These are phyloP conservation scores for Beta vulgaris DNA, from an alignment of 148 eudicot genomes.

Conservation along the genomic window DNA sequence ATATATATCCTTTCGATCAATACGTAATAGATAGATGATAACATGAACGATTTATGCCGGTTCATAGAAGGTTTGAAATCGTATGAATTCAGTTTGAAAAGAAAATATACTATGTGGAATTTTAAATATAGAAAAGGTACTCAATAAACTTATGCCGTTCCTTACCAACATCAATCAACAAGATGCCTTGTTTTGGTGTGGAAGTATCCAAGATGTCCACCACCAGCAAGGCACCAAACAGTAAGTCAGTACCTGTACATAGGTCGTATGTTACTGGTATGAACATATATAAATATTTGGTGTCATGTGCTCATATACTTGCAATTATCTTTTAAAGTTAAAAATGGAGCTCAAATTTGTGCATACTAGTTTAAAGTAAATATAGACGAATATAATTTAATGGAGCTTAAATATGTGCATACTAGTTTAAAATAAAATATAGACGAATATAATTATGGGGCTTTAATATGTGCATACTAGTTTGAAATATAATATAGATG, in stretches of 20 bases:
- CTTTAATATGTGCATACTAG: too few relatives aligned
- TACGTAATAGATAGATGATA: neutral
- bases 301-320: neutral
- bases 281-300: neutral
- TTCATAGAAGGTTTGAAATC: constrained; percentile 24
- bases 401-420: too few relatives aligned
- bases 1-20: too few relatives aligned
- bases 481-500: too few relatives aligned
- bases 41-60: constrained; percentile 5
- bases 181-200: constrained; percentile 23
- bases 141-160: neutral
- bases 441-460: too few relatives aligned
- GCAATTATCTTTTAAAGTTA: neutral
- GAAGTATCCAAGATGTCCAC: constrained; percentile 12
- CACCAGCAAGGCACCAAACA: constrained; percentile 12
- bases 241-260: neutral
- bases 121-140: neutral
- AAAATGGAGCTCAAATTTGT: too few relatives aligned
- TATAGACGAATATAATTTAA: too few relatives aligned
- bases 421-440: too few relatives aligned
- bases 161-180: constrained; percentile 16
- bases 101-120: neutral
- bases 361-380: too few relatives aligned
- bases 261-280: too few relatives aligned
- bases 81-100: constrained; percentile 24